Evolutionary conservation across 441 rosid genomes (phyloP).

Genomic region (Rhodomyrtus psidioides): DNA sequence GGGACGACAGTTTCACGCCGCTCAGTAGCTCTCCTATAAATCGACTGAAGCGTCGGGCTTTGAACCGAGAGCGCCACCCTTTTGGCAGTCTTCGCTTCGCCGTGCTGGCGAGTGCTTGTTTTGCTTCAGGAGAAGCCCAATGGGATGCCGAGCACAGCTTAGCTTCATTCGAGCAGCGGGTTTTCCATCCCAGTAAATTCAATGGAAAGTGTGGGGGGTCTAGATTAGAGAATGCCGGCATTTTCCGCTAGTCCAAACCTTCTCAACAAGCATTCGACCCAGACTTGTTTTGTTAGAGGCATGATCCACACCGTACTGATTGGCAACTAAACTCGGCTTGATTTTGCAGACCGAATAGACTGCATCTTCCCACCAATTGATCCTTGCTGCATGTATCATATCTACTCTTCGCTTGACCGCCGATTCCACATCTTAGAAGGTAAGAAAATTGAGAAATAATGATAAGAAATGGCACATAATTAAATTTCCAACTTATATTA

Average conservation of each 20-base stretch:
- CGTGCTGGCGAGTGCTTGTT: background rate
- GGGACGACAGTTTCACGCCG: background rate
- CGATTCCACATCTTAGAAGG: background rate
- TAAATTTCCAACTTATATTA: too few relatives aligned
- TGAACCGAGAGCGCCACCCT: background rate
- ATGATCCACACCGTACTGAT: slow-evolving; percentile 2
- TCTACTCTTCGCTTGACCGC: slow-evolving; percentile 3
- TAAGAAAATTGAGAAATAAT: too few relatives aligned
- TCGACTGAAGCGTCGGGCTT: background rate
- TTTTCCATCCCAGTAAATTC: background rate
- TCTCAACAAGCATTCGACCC: slow-evolving; percentile 4
- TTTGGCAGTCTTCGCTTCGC: background rate
- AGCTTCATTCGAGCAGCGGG: background rate
- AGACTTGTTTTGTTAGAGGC: slow-evolving; percentile 8
- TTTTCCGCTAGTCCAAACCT: background rate
- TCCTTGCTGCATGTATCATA: background rate
- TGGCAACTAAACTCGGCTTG: slow-evolving; percentile 2
- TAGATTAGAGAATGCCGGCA: background rate
- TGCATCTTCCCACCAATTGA: background rate
- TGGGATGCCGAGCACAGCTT: background rate
- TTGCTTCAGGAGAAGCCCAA: background rate
- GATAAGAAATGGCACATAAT: too few relatives aligned
- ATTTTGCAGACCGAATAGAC: background rate
- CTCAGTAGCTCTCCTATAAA: background rate
- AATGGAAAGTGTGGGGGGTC: background rate